Evolutionary conservation across 768 basidiomycete genomes (phyloP).

Genomic region (Cantharellus cinnabarinus): DNA sequence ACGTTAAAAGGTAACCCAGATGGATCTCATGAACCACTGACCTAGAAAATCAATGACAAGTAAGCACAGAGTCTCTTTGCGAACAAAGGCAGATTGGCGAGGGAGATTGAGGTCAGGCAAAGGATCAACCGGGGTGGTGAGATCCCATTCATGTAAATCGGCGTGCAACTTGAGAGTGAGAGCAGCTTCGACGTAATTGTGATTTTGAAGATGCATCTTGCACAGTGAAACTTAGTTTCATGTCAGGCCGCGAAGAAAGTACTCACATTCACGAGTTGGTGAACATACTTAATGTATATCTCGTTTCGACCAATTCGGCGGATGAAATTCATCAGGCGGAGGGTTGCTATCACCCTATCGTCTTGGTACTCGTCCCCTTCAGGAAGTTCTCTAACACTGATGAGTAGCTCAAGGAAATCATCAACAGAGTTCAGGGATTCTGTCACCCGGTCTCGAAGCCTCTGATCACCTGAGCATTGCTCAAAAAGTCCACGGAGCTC

Average conservation of each 20-base stretch:
- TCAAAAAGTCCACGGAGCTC: slow-evolving; percentile 84
- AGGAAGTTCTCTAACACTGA: slow-evolving; percentile 73
- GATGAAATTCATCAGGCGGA: slow-evolving; percentile 86
- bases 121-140: slow-evolving; percentile 57
- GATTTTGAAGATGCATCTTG: slow-evolving; percentile 72
- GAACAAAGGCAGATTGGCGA: slow-evolving; percentile 80
- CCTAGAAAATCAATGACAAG: slow-evolving; percentile 88
- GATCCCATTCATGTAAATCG: slow-evolving; percentile 81
- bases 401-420: slow-evolving; percentile 73
- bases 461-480: slow-evolving; percentile 56
- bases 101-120: slow-evolving; percentile 82
- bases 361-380: slow-evolving; percentile 89
- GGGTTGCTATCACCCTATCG: slow-evolving; percentile 80
- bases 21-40: slow-evolving; percentile 16
- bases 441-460: slow-evolving; percentile 55
- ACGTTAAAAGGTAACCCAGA: not conserved
- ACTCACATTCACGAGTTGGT: slow-evolving; percentile 76
- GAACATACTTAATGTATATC: slow-evolving; percentile 90
- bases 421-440: slow-evolving; percentile 79
- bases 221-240: slow-evolving; percentile 3
- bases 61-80: slow-evolving; percentile 82
- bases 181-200: slow-evolving; percentile 85
- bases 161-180: slow-evolving; percentile 85
- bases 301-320: slow-evolving; percentile 78
- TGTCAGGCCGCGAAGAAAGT: not conserved